Evolutionary conservation across 768 basidiomycete species (phyloP), one percentile per base, ranked within the genome.

Genomic region (Chalciporus piperatus): DNA sequence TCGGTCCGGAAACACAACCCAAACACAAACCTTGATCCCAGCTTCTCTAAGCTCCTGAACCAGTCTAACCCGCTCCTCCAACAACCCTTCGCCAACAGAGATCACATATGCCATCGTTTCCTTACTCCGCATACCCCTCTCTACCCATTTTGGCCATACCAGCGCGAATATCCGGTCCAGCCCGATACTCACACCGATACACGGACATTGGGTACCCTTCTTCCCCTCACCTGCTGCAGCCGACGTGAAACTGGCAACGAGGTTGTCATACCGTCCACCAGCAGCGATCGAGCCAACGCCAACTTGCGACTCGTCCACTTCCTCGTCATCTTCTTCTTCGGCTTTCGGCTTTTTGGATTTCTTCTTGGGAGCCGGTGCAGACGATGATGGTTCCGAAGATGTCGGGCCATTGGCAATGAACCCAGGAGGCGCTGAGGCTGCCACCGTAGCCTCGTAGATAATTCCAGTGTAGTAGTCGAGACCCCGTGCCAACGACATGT

Each of bases 241-340:
- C 0, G 85, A 76, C n/a, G 82, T 78, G 76, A 99, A 97, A 76
- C 93, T 82, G 27, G 90, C 87, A 1, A 99, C 96, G 20, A 99
- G 87, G 48, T 86, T 85, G 74, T 98, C 97, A 70, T 99, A 99
- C 30, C 97, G 80, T 9, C 97, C 97, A 11, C 97, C 97, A 1
- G 91, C 97, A n/a, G 95, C 97, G 67, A 99, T 96, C 13, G 94
- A 97, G n/a, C 97, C 97, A 3, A 98, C 93, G 17, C 97, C 97
- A 35, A 98, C 84, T 59, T 86, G 81, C 1, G 90, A 88, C 66
- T 98, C 96, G 69, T 98, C 96, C 33, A 93, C 73, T 59, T 95
- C 96, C 47, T 92, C 86, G 30, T 91, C 85, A 14, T 74, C 79
- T 19, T 56, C 63, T 5, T 71, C 76, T 17, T 72, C 72, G 16